A percentile compares a stretch with the other conserved stretches of the same genome.
Conservation (phyloP, 2,329 filamentous ascomycete species). For the Penicillium decumbens region DNA sequence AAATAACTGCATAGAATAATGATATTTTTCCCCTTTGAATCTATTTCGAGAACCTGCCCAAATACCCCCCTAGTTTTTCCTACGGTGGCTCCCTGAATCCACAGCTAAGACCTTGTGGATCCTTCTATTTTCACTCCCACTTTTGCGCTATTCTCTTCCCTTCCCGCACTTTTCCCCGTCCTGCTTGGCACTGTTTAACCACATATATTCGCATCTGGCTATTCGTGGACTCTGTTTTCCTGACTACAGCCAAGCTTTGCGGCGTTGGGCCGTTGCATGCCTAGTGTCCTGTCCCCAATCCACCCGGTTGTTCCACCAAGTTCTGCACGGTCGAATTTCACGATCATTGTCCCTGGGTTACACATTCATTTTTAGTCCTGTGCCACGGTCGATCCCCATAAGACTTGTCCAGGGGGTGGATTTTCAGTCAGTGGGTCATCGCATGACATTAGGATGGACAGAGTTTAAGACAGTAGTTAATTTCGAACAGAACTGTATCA, state of each 20-base stretch:
- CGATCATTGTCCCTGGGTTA: background rate
- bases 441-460: background rate
- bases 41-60: background rate
- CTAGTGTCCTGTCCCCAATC: background rate
- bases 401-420: background rate
- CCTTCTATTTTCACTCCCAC: background rate
- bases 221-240: background rate
- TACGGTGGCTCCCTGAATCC: background rate
- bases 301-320: background rate
- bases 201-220: background rate
- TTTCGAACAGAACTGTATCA: background rate
- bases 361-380: background rate
- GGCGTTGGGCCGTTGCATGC: background rate
- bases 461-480: background rate
- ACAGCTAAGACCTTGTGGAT: background rate
- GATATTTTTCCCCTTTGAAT: background rate
- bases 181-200: background rate
- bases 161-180: background rate
- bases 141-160: background rate
- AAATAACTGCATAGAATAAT: background rate
- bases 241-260: background rate
- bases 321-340: background rate
- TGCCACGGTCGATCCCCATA: background rate
- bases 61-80: constrained; percentile 4
- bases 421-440: background rate